A percentile compares a stretch with the other conserved stretches of the same genome.
These are phyloP conservation scores for Kalanchoe fedtschenkoi DNA, from an alignment of 164 flowering plant genomes.

Conservation along the genomic window DNA sequence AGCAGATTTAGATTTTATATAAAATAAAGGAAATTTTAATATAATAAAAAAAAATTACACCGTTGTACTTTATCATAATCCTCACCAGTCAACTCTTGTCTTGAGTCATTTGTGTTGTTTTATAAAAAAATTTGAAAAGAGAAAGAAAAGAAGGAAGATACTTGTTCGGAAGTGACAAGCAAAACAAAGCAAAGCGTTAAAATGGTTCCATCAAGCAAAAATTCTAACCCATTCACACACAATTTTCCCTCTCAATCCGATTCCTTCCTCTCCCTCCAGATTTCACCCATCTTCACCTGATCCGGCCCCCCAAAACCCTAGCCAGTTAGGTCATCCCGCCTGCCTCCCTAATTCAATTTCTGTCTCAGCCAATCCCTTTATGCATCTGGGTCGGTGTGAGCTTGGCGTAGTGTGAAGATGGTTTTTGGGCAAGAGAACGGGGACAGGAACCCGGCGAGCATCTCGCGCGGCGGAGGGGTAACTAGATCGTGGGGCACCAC, in stretches of 20 bases:
- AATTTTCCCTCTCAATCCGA: not conserved
- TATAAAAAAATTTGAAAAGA: not conserved
- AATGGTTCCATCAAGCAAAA: no score
- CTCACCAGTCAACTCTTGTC: no score
- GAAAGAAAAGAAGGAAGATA: not conserved
- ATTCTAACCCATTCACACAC: not conserved
- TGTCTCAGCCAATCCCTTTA: no score
- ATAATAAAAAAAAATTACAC: no score
- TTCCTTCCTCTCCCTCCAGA: not conserved
- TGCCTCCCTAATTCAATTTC: not conserved
- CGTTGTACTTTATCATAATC: no score
- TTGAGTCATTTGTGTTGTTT: no score
- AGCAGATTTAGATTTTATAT: no score
- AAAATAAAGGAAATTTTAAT: no score
- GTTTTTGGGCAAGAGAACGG: slow-evolving; percentile 3
- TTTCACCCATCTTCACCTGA: no score
- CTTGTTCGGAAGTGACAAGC: not conserved
- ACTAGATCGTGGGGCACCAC: slow-evolving; percentile 3
- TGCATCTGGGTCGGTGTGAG: no score
- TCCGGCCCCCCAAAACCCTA: not conserved
- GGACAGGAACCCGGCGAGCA: slow-evolving; percentile 2
- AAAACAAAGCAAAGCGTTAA: no score
- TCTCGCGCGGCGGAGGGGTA: slow-evolving; percentile 5
- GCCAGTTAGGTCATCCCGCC: not conserved
- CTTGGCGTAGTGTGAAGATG: not conserved